Evolutionary conservation across 108 stramenopile genomes (phyloP), one percentile per base, ranked within the genome.

Genomic region (Seminavis robusta): DNA sequence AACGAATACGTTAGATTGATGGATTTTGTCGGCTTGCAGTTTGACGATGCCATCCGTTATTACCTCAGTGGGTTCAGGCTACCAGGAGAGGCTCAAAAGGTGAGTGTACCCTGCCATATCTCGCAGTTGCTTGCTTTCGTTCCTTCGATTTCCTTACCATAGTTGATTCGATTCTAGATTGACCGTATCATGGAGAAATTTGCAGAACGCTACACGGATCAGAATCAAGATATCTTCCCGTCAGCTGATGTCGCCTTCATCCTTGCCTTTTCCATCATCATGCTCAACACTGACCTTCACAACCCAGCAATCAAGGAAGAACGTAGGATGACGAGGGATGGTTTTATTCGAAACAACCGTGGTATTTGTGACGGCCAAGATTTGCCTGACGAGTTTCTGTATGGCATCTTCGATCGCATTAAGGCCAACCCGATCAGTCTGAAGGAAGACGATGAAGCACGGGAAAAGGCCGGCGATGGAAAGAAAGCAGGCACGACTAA

Each of bases 131-230:
- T 5, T 6, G 52, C 30, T 30, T 52, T 36, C 32, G 10, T 29
- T 9, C 29, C 25, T 9, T 24, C 8, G 16, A 17, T 50, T 58
- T 25, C 9, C 49, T 59, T 20, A 27, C 31, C 15, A 52, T 29
- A 21, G 46, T 46, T 42, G 19, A 17, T 46, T 45, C 36, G 20
- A 32, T 45, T 52, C 19, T 30, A 80, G 80, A 99, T 99, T 73
- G 98, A 99, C 65, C 97, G 98, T 27, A 98, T 99, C 56, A 97
- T 99, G 96, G 98, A 99, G 61, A 96, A 95, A 37, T 99, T 98
- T 71, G 96, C 98, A 15, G 98, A 95, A 66, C 76, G 90, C 6
- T 99, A 90, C 70, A 93, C 79, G 28, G 67, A 71, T 34, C 93
- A 95, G 58, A 95, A 95, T 67, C 71, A 78, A 5, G 61, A 50